These are phyloP conservation scores for Diaporthe vexans DNA, from an alignment of 2,329 filamentous ascomycete species.

Conservation along the genomic window DNA sequence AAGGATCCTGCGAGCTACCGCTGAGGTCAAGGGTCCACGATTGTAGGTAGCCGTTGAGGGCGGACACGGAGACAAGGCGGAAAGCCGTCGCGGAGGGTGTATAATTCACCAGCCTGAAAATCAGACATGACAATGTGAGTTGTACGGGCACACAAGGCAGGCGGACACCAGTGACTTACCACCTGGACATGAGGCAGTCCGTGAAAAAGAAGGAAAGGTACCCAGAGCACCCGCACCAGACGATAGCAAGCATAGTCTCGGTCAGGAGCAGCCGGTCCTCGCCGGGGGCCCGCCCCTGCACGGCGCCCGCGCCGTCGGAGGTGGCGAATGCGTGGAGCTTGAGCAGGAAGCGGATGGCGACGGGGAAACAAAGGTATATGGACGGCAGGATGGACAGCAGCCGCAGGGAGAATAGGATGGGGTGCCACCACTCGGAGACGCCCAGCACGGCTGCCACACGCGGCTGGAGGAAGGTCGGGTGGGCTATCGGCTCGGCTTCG, in stretches of 20 bases:
- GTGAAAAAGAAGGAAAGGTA: conserved; percentile 88
- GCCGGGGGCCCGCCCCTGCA: conserved; percentile 53
- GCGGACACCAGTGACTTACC: conserved; percentile 62
- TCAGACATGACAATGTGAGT: conserved; percentile 37
- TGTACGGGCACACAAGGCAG: neutral
- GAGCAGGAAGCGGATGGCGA: conserved; percentile 76
- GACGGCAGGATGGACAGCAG: conserved; percentile 79
- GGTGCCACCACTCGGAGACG: conserved; percentile 79
- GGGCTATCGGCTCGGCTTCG: conserved; percentile 42
- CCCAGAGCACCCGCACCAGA: conserved; percentile 83
- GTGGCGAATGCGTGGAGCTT: conserved; percentile 66
- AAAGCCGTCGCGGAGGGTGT: conserved; percentile 85
- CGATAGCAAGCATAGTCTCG: conserved; percentile 78
- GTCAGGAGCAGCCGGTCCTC: conserved; percentile 70
- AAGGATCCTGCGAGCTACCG: conserved; percentile 78
- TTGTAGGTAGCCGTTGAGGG: conserved; percentile 81
- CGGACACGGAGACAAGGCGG: conserved; percentile 81
- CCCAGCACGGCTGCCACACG: conserved; percentile 84
- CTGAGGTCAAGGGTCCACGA: conserved; percentile 79
- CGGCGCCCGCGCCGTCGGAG: conserved; percentile 46
- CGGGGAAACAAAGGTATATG: conserved; percentile 79
- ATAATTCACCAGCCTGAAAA: conserved; percentile 82
- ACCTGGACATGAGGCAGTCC: conserved; percentile 87
- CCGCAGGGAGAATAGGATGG: conserved; percentile 80
- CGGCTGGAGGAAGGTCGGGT: conserved; percentile 73